Conservation (phyloP, 345 rosid species). For the Arabidopsis thaliana region DNA sequence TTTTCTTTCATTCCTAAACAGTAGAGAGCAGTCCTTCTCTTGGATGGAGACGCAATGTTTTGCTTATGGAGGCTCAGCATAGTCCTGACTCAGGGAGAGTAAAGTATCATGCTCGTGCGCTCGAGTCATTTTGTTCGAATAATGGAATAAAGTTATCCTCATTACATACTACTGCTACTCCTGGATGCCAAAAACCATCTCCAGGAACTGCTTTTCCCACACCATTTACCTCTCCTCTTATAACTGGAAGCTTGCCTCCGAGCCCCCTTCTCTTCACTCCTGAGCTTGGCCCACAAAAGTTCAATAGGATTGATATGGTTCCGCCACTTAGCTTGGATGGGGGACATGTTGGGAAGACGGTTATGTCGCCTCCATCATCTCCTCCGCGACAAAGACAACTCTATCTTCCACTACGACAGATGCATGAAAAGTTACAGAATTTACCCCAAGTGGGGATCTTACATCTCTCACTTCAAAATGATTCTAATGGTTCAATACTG, state of each 20-base stretch:
- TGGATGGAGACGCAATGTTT: constrained; percentile 95
- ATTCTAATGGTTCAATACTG: constrained; percentile 75
- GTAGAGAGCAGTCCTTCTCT: constrained; percentile 73
- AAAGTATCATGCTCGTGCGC: constrained; percentile 85
- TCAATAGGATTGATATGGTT: constrained; percentile 81
- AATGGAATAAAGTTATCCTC: constrained; percentile 75
- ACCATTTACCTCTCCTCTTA: constrained; percentile 83
- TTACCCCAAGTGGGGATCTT: constrained; percentile 90
- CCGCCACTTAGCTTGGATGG: constrained; percentile 97
- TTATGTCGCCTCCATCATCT: constrained; percentile 74
- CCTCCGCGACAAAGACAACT: constrained; percentile 73
- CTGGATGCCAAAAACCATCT: constrained; percentile 59
- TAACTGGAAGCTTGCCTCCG: constrained; percentile 93
- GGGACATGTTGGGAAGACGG: constrained; percentile 60
- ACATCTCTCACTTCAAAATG: constrained; percentile 92
- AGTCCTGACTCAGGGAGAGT: constrained; percentile 84
- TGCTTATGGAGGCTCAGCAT: constrained; percentile 94
- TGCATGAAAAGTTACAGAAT: constrained; percentile 90
- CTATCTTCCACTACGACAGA: constrained; percentile 71
- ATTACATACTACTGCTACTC: constrained; percentile 52
- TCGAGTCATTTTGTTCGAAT: constrained; percentile 80
- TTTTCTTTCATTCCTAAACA: constrained; percentile 41
- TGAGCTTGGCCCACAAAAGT: constrained; percentile 72
- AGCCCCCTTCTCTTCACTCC: constrained; percentile 92
- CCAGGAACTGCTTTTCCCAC: constrained; percentile 76